These are phyloP conservation scores for Calonectria pseudoturangicola DNA, from an alignment of 2,329 filamentous ascomycete genomes.

Conservation along the genomic window DNA sequence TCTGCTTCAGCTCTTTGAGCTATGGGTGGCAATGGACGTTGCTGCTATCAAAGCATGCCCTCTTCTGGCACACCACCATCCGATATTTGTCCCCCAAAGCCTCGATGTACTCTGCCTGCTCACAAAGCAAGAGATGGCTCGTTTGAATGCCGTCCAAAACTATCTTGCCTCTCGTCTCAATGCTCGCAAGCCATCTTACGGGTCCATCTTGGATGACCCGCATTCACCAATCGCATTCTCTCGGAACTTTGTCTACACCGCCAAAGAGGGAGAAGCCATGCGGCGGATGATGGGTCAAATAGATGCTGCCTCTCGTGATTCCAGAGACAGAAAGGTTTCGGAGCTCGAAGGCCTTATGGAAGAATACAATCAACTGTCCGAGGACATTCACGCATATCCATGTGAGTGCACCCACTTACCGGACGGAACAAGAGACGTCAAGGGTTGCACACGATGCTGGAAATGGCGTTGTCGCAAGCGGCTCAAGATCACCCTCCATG, in stretches of 20 bases:
- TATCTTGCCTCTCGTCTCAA: slow-evolving; percentile 46
- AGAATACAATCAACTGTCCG: slow-evolving; percentile 44
- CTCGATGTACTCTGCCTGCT: slow-evolving; percentile 75
- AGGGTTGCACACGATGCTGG: slow-evolving; percentile 60
- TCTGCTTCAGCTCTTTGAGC: slow-evolving; percentile 72
- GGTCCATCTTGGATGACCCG: slow-evolving; percentile 69
- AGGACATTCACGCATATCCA: slow-evolving; percentile 5
- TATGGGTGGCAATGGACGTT: slow-evolving; percentile 76
- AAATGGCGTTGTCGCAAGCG: slow-evolving; percentile 50
- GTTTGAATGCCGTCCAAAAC: slow-evolving; percentile 61
- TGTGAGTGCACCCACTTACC: slow-evolving; percentile 45
- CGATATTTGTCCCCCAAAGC: slow-evolving; percentile 68
- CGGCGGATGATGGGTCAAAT: not conserved
- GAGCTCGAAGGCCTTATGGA: slow-evolving; percentile 18
- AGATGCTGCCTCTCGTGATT: not conserved
- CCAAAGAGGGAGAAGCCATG: slow-evolving; percentile 15
- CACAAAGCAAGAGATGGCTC: slow-evolving; percentile 66
- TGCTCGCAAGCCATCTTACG: slow-evolving; percentile 37
- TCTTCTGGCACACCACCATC: slow-evolving; percentile 70
- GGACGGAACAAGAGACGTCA: slow-evolving; percentile 3
- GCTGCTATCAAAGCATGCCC: slow-evolving; percentile 64
- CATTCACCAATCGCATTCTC: slow-evolving; percentile 16
- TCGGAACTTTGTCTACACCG: slow-evolving; percentile 10
- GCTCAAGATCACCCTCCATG: slow-evolving; percentile 62
- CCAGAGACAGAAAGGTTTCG: slow-evolving; percentile 2